Evolutionary conservation across 2,329 filamentous ascomycete species (phyloP), one percentile per base, ranked within the genome.

Genomic region (Arthrobotrys pseudoclavata): DNA sequence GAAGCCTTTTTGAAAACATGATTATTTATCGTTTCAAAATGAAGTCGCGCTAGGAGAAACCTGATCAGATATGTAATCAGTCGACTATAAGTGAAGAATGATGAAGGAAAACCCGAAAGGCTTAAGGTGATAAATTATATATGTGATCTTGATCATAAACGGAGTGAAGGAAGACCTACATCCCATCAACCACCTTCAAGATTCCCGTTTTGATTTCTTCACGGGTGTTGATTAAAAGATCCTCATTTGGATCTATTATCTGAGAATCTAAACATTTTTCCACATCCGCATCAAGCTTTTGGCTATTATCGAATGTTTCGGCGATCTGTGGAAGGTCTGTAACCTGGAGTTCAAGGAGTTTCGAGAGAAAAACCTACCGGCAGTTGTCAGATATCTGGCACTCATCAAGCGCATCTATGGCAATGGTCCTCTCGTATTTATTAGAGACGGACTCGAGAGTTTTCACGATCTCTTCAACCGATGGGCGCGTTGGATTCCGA

Each of bases 11-110:
- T n/a, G n/a, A n/a, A n/a, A n/a, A n/a, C n/a, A n/a, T n/a, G n/a
- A n/a, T n/a, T n/a, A n/a, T n/a, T 69, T 0, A 86, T 79, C 0
- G 83, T 84, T 20, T 83, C 81, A 6, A 84, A 68, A 79, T 85
- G 80, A 7, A 86, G 82, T 34, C 83, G 79, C 7, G 84, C 85
- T n/a, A 85, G 81, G 4, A 86, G 82, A 79, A 85, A 85, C 83
- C 83, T 85, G 71, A 13, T 29, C 29, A 29, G 7, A 29, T 3
- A 29, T 29, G 3, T 3, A 29, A 29, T 29, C 7, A n/a, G 15
- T 13, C 26, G 6, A 48, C 29, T 24, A 48, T 13, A 26, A n/a
- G 57, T 69, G 37, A 7, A 4, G 18, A 22, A 15, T 37, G 13
- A 26, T 4, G 13, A 20, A 42, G 12, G 3, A 42, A 42, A 31